Evolutionary conservation across 176 grass and related monocot species (phyloP).

Genomic region (Zizania latifolia): DNA sequence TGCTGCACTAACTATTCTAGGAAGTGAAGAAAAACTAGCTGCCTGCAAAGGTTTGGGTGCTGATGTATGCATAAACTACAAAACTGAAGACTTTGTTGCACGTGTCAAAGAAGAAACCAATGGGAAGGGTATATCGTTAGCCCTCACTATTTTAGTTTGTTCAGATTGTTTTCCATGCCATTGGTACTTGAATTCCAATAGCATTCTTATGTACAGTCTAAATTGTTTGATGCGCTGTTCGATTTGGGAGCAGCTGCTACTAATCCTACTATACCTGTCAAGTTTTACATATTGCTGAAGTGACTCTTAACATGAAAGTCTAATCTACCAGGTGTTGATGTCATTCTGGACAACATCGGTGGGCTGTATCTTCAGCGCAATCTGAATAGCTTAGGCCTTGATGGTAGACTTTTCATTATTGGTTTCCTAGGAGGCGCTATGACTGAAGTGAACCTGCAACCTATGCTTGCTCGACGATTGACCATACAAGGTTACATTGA

Average conservation of each 20-base stretch:
- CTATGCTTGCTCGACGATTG: conserved; percentile 55
- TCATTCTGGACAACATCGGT: conserved; percentile 76
- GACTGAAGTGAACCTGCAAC: conserved; percentile 52
- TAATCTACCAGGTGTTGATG: conserved; percentile 59
- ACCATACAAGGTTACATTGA: conserved; percentile 57
- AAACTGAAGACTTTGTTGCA: conserved; percentile 77
- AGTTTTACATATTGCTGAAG: neutral
- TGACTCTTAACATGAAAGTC: neutral
- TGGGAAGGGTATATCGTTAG: conserved; percentile 50
- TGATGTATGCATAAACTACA: conserved; percentile 90
- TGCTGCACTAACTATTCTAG: conserved; percentile 11
- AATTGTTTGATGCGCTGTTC: neutral
- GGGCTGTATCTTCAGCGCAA: conserved; percentile 65
- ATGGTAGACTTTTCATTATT: conserved; percentile 86
- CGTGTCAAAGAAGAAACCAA: conserved; percentile 68
- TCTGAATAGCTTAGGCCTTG: conserved; percentile 59
- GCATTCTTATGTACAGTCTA: neutral
- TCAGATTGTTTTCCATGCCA: neutral
- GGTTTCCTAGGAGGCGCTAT: conserved; percentile 57
- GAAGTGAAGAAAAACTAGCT: conserved; percentile 68
- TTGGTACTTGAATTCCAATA: neutral
- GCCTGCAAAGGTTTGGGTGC: conserved; percentile 79
- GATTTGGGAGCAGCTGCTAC: too few species aligned
- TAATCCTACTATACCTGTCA: neutral
- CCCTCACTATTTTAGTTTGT: neutral